Base-by-base conservation (phyloP, 1,139 yeast species). In the Saccharomyces hybrid region DNA sequence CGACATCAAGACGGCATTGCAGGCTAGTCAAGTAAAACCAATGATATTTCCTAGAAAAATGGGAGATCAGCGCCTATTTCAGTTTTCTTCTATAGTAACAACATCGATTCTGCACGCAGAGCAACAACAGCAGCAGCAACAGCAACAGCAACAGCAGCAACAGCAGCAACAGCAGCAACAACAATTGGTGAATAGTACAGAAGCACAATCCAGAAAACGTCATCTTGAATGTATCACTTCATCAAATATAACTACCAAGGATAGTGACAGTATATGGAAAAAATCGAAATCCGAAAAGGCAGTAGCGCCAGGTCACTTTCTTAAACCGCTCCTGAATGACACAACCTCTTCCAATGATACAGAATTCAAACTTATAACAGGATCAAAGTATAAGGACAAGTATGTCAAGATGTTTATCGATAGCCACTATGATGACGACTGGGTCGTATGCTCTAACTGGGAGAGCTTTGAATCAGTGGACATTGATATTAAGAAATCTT, bases 1-100 rank as follows among this genome's bases (percentile, higher is more conserved):
- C 71, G 42, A 38, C 85, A 84, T 57, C 77, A 77, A 57, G 76
- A 85, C 72, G 77, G 80, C 8, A 76, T 82, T 29, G 79, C 70
- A 68, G 46, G 85, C 85, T 1, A 78, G 69, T 71, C 76, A 65
- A 67, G 71, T 69, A 58, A 88, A 61, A 70, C 69, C 61, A 56
- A 71, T 72, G 9, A 68, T 82, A 62, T 70, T 65, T 53, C 57
- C 29, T 8, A 26, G 47, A 23, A 25, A 27, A 25, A 46, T 46
- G 20, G 55, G 54, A 56, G 55, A 51, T 57, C 51, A 48, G 54
- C 59, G 38, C 29, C 50, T 25, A 23, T 25, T 32, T 14, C 41
- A 16, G 23, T 46, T 46, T 46, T 46, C 47, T 7, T 26, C 29
- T 25, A 26, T 46, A 7, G 28, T 26, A 13, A 26, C 48, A n/a